Conservation (phyloP, 306 rosid species). For the Prosopis cineraria region DNA sequence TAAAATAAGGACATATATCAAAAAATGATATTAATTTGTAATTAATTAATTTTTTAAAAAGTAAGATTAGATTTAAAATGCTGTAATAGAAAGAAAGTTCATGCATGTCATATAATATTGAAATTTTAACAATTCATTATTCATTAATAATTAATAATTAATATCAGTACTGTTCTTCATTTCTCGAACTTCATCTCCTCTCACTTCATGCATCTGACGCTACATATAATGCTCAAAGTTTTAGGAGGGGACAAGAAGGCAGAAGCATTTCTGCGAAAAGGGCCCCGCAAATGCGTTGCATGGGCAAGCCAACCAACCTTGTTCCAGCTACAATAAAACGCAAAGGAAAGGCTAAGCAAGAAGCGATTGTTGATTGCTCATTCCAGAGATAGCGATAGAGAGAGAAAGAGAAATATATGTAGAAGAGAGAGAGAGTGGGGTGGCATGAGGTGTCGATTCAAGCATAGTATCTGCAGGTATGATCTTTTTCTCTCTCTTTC, state of each 20-base stretch:
- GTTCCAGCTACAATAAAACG: neutral
- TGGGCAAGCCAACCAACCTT: neutral
- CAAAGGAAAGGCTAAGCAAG: neutral
- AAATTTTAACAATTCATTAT: no score
- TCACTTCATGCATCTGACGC: no score
- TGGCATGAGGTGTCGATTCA: constrained; percentile 43
- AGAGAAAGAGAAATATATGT: neutral
- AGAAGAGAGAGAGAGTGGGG: constrained; percentile 30
- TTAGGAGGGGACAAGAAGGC: no score
- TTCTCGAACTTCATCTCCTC: no score
- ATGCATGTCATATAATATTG: no score
- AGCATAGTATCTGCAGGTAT: constrained; percentile 33
- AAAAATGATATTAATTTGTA: no score
- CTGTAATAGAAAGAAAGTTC: no score
- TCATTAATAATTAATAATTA: no score
- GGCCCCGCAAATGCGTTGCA: neutral
- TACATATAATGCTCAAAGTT: neutral
- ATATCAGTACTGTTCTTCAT: no score
- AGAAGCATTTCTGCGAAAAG: neutral
- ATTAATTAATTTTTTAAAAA: no score
- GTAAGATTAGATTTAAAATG: no score
- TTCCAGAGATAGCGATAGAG: neutral
- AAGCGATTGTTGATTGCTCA: neutral
- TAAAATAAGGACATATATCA: no score
- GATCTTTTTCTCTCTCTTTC: neutral